phyloP scores from a whole-genome alignment of 805 yeast genomes.

The Pichia pseudocactophila region DNA sequence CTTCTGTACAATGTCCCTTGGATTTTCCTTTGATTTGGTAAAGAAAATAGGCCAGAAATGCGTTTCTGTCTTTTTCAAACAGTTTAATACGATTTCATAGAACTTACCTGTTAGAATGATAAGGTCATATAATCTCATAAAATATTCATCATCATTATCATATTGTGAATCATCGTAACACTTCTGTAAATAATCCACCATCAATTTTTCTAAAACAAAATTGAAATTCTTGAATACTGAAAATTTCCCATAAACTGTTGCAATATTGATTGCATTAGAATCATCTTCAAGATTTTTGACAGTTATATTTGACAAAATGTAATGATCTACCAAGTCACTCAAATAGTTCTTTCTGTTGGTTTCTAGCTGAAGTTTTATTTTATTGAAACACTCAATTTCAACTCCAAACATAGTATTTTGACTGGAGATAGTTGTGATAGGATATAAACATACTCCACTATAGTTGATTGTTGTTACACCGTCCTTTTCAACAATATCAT shows the following conservation, averaged over 20 bases:
- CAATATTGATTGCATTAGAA: conserved; percentile 20
- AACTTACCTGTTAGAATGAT: conserved; percentile 26
- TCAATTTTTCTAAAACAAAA: conserved; percentile 41
- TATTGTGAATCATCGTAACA: conserved; percentile 26
- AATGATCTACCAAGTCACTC: conserved; percentile 39
- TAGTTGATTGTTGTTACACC: conserved; percentile 15
- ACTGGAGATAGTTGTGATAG: conserved; percentile 36
- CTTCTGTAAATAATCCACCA: conserved; percentile 31
- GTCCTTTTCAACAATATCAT: conserved; percentile 16
- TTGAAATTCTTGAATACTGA: conserved; percentile 34
- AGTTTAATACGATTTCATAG: conserved; percentile 37
- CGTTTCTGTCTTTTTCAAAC: conserved; percentile 46
- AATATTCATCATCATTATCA: conserved; percentile 21
- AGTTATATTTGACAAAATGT: conserved; percentile 27
- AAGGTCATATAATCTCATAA: conserved; percentile 25
- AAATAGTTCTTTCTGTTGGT: conserved; percentile 36
- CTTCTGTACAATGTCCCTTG: conserved; percentile 35
- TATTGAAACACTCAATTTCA: conserved; percentile 32
- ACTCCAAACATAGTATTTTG: conserved; percentile 42
- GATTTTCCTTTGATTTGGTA: conserved; percentile 32
- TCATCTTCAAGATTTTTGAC: conserved; percentile 12
- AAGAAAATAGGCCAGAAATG: conserved; percentile 44
- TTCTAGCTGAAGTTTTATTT: conserved; percentile 21
- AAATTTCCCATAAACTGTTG: conserved; percentile 30
- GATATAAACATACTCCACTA: conserved; percentile 36